Percentiles rank a stretch among this genome's conserved stretches.
Evolutionary conservation across 495 filamentous ascomycete genomes (phyloP).

Genomic region (Xylaria sp.): DNA sequence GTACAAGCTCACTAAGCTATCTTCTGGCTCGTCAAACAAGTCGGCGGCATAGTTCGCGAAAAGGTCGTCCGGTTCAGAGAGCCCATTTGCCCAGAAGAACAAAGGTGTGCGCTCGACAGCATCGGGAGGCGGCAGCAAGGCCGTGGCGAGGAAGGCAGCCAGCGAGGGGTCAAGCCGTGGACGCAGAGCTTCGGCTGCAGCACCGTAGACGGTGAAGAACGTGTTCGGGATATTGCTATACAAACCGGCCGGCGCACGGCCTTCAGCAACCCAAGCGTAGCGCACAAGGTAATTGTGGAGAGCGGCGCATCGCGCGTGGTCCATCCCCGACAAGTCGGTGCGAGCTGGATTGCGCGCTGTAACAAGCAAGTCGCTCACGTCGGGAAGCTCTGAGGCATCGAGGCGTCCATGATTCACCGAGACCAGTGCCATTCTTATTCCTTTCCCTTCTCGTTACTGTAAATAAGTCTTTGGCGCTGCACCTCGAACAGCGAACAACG

Average conservation of each 20-base stretch:
- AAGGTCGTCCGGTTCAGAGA: background rate
- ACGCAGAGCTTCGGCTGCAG: background rate
- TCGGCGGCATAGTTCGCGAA: background rate
- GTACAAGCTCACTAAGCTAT: background rate
- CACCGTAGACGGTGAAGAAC: background rate
- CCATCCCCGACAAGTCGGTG: background rate
- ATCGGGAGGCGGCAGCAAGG: background rate
- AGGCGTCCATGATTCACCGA: background rate
- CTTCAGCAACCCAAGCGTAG: background rate
- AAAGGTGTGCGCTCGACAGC: background rate
- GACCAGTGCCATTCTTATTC: background rate
- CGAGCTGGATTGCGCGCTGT: background rate
- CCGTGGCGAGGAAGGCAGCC: background rate
- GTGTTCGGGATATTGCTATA: background rate
- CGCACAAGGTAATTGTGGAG: conserved; percentile 2
- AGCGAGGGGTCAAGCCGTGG: background rate
- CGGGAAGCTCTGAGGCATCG: background rate
- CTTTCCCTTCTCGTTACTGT: background rate
- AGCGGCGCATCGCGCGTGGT: conserved; percentile 1
- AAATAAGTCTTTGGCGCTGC: background rate
- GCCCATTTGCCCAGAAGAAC: background rate
- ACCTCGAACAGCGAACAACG: too few relatives aligned
- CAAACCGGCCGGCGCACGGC: background rate
- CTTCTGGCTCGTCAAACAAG: background rate
- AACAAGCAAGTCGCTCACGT: conserved; percentile 6